A percentile compares a stretch with the other conserved stretches of the same genome.
Conservation (phyloP, 305 asterid genomes). For the Lippia alba region DNA sequence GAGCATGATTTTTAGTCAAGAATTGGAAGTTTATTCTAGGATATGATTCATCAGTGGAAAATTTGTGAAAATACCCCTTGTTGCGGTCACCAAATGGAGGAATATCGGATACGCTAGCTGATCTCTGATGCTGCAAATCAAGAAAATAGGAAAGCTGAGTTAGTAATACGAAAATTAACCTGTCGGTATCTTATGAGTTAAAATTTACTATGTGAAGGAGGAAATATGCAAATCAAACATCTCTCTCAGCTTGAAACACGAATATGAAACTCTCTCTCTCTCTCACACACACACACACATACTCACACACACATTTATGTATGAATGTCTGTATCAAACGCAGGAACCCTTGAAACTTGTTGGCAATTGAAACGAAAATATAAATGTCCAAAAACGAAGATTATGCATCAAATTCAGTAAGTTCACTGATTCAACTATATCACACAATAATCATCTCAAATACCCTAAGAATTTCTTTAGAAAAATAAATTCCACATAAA, state of each 20-base stretch:
- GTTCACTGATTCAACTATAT: constrained; percentile 23
- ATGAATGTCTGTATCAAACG: background rate
- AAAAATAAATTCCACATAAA: constrained; percentile 9
- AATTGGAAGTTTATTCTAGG: constrained; percentile 13
- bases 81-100: constrained; percentile 66
- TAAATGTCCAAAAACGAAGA: background rate
- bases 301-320: too few species aligned
- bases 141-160: constrained; percentile 14
- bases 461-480: background rate
- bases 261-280: background rate
- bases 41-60: background rate
- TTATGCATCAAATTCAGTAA: background rate
- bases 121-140: constrained; percentile 57
- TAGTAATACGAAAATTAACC: background rate
- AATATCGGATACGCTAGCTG: constrained; percentile 65
- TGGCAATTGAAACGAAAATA: background rate
- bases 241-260: background rate
- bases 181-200: background rate
- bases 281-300: background rate
- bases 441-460: background rate
- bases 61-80: constrained; percentile 55
- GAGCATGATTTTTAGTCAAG: background rate
- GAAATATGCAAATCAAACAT: background rate
- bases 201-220: constrained; percentile 15
- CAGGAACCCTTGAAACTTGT: background rate